phyloP scores from a whole-genome alignment of 768 basidiomycete genomes.

The Amyloporia xantha region DNA sequence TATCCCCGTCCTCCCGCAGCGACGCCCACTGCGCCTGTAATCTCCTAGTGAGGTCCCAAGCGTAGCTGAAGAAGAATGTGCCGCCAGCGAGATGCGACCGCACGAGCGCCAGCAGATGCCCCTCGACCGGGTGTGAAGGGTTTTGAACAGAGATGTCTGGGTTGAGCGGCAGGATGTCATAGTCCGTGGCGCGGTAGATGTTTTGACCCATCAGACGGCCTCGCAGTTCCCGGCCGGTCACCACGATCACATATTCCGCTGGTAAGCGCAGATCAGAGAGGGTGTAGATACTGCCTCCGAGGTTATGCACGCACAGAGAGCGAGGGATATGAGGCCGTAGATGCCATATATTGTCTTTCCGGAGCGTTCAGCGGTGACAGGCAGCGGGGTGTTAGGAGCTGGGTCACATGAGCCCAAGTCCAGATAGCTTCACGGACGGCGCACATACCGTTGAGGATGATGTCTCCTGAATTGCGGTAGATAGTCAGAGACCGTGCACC shows the following conservation, averaged over 20 bases:
- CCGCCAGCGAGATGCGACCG: conserved; percentile 76
- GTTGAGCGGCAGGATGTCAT: conserved; percentile 84
- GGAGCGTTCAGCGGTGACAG: conserved; percentile 50
- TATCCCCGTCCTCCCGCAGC: conserved; percentile 43
- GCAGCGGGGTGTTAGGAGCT: conserved; percentile 52
- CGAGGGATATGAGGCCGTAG: conserved; percentile 68
- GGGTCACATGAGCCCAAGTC: not conserved
- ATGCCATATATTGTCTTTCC: conserved; percentile 69
- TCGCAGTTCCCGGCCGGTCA: conserved; percentile 75
- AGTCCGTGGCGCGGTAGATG: conserved; percentile 85
- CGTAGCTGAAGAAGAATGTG: conserved; percentile 87
- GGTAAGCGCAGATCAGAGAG: conserved; percentile 1
- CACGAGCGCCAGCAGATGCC: conserved; percentile 79
- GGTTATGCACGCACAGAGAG: conserved; percentile 49
- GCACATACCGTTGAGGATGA: conserved; percentile 63
- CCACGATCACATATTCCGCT: conserved; percentile 93
- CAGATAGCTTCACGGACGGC: no score
- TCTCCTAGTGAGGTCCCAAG: conserved; percentile 81
- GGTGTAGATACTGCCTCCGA: not conserved
- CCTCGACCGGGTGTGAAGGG: conserved; percentile 81
- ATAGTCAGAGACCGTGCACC: conserved; percentile 65
- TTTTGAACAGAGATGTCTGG: conserved; percentile 58
- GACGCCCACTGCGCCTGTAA: conserved; percentile 76
- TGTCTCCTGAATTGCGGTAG: conserved; percentile 68
- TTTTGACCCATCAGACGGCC: conserved; percentile 80